Evolutionary conservation across 306 rosid genomes (phyloP).

Genomic region (Begonia fuchsioides): DNA sequence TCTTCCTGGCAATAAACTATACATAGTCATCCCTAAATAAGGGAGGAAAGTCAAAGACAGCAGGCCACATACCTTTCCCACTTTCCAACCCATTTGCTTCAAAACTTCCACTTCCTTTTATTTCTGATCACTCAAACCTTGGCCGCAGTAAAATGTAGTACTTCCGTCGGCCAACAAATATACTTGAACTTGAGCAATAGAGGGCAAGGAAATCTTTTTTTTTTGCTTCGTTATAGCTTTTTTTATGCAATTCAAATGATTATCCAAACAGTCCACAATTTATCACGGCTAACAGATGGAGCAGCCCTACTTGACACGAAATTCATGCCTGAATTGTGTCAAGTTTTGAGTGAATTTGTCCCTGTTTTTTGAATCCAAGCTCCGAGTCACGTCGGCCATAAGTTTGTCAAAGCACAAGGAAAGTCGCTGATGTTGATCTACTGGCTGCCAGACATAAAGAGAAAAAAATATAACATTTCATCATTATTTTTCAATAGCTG

Average conservation of each 20-base stretch:
- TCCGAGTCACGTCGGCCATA: slow-evolving; percentile 46
- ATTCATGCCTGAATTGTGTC: slow-evolving; percentile 40
- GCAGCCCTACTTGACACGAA: slow-evolving; percentile 27
- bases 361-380: slow-evolving; percentile 47
- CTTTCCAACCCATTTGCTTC: background rate
- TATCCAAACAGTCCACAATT: too few relatives aligned
- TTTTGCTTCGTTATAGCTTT: background rate
- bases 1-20: background rate
- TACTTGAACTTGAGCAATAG: background rate
- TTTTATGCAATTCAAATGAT: too few relatives aligned
- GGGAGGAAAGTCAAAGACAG: background rate
- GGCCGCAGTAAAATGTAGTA: background rate
- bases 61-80: background rate
- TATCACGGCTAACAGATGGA: too few relatives aligned
- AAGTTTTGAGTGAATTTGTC: slow-evolving; percentile 52
- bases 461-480: background rate
- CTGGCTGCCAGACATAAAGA: slow-evolving; percentile 23
- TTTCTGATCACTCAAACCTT: background rate
- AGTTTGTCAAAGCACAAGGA: slow-evolving; percentile 42
- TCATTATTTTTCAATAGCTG: background rate
- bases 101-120: background rate
- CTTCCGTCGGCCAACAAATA: background rate
- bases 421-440: slow-evolving; percentile 42
- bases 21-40: background rate
- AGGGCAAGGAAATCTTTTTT: background rate